phyloP scores from a whole-genome alignment of 1,284 basidiomycete species.

The Leccinum pallidistipes region DNA sequence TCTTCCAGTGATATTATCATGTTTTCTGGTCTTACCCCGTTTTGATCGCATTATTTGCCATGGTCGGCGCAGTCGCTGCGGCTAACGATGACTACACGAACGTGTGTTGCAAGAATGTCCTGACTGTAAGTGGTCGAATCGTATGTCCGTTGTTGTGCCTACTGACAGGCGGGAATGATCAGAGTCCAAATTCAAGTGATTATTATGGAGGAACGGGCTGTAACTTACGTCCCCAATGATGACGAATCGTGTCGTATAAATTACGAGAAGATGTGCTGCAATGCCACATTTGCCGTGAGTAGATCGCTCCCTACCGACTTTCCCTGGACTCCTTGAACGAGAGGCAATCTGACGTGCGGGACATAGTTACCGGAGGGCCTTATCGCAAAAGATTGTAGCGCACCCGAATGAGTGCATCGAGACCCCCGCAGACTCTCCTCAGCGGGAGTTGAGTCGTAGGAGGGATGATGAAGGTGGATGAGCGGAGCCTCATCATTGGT shows the following conservation, averaged over 20 bases:
- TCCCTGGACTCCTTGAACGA: too few relatives aligned
- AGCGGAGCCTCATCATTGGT: neutral
- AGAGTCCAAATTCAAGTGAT: neutral
- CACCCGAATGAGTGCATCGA: neutral
- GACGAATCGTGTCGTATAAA: too few relatives aligned
- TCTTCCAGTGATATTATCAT: neutral
- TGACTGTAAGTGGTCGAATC: neutral
- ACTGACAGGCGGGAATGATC: neutral
- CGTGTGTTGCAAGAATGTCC: neutral
- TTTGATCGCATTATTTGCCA: neutral
- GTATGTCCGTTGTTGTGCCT: neutral
- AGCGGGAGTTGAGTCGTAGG: neutral
- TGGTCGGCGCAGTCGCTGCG: neutral
- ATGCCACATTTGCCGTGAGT: too few relatives aligned
- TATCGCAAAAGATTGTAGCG: neutral
- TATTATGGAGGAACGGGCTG: slow-evolving; percentile 5
- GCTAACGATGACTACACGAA: neutral
- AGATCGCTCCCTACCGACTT: too few relatives aligned
- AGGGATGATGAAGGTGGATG: neutral
- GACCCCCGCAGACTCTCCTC: neutral
- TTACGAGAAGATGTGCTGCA: too few relatives aligned
- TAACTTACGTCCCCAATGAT: too few relatives aligned
- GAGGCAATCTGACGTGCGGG: too few relatives aligned
- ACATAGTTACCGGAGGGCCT: neutral
- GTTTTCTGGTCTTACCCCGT: slow-evolving; percentile 1